These are phyloP conservation scores for Royoungia palumana DNA, from an alignment of 768 basidiomycete genomes.

Conservation along the genomic window DNA sequence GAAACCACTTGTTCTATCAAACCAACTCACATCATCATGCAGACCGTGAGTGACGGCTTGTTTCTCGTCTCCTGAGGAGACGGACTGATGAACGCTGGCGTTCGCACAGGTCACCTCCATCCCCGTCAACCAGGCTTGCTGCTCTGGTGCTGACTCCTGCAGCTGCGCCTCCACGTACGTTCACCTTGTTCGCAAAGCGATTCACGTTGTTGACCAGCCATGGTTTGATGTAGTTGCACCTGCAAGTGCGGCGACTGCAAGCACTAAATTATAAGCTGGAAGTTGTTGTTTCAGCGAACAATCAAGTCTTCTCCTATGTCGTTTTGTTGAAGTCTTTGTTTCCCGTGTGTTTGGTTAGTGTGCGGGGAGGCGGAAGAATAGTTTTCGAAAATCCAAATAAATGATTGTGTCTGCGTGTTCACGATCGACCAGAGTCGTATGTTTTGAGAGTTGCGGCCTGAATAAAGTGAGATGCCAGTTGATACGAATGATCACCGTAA, in stretches of 20 bases:
- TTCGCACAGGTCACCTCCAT: neutral
- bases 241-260: slow-evolving; percentile 18
- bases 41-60: slow-evolving; percentile 13
- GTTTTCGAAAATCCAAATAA: no score
- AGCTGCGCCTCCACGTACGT: slow-evolving; percentile 12
- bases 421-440: no score
- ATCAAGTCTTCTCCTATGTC: no score
- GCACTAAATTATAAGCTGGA: slow-evolving; percentile 3
- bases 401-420: no score
- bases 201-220: neutral
- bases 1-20: neutral
- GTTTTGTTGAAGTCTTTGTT: no score
- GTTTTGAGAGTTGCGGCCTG: no score
- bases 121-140: neutral
- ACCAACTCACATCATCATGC: slow-evolving; percentile 10
- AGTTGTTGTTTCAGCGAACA: no score
- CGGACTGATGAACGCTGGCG: neutral
- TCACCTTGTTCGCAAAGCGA: neutral
- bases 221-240: neutral
- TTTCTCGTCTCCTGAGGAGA: neutral
- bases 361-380: no score
- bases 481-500: no score
- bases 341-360: no score
- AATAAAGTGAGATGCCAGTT: no score
- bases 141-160: slow-evolving; percentile 1